These are phyloP conservation scores for Sugiyamaella lignohabitans DNA, from an alignment of 805 yeast genomes.

Conservation along the genomic window DNA sequence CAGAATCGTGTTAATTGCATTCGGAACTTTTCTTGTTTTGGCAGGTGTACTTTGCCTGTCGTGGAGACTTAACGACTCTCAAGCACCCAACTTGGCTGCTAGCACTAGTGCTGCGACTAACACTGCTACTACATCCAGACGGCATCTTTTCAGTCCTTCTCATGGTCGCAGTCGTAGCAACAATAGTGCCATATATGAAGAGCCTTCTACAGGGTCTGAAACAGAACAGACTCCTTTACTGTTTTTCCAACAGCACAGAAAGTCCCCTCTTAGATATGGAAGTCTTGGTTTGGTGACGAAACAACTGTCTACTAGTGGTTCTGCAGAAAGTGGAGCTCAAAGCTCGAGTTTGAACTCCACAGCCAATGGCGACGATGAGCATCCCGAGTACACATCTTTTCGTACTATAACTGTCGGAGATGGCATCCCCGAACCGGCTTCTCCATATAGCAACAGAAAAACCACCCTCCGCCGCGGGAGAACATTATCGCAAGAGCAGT, in stretches of 20 bases:
- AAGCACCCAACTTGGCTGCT: no score
- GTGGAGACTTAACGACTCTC: constrained; percentile 35
- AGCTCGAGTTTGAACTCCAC: no score
- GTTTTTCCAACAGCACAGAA: background rate
- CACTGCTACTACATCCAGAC: background rate
- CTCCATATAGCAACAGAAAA: constrained; percentile 16
- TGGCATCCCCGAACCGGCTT: constrained; percentile 19
- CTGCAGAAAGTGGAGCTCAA: no score
- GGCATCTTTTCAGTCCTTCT: background rate
- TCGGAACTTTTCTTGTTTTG: constrained; percentile 40
- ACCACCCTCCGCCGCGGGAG: constrained; percentile 26
- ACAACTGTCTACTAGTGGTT: no score
- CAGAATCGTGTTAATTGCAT: constrained; percentile 40
- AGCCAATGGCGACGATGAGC: constrained; percentile 1
- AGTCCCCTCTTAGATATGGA: background rate
- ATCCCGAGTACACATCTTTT: constrained; percentile 26
- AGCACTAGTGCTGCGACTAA: background rate
- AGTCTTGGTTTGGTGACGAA: background rate
- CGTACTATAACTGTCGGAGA: constrained; percentile 19
- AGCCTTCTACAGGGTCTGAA: background rate
- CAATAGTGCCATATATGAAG: background rate
- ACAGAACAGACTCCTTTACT: constrained; percentile 13
- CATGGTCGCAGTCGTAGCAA: background rate
- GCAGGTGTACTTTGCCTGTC: constrained; percentile 63
- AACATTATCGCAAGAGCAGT: constrained; percentile 48